phyloP scores from a whole-genome alignment of 2,329 filamentous ascomycete genomes.

The Monosporascus sp. region DNA sequence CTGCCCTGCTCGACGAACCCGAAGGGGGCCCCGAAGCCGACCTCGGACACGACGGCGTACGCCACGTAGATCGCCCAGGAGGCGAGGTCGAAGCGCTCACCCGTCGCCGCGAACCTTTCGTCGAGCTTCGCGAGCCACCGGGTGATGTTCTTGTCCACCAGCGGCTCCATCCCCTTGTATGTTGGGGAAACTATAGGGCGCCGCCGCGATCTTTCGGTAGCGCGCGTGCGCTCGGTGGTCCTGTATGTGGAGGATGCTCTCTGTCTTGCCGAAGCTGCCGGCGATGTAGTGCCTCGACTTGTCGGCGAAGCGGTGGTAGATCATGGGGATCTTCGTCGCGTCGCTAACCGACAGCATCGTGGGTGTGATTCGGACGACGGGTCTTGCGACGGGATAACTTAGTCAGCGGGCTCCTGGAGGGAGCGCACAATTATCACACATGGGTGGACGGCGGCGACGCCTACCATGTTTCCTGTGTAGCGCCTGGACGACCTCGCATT shows the following conservation, averaged over 20 bases:
- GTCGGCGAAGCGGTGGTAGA: conserved; percentile 51
- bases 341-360: conserved; percentile 49
- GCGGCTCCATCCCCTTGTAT: conserved; percentile 55
- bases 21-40: conserved; percentile 51
- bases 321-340: conserved; percentile 48
- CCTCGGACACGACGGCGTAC: conserved; percentile 53
- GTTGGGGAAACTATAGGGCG: conserved; percentile 51
- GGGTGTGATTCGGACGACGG: conserved; percentile 48
- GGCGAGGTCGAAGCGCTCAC: conserved; percentile 47
- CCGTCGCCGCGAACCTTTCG: conserved; percentile 38
- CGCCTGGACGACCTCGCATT: conserved; percentile 35
- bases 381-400: conserved; percentile 29
- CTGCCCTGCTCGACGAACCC: conserved; percentile 49
- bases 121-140: conserved; percentile 47
- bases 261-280: conserved; percentile 50
- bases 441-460: background rate
- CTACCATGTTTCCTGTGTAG: conserved; percentile 46
- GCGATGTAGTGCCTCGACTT: conserved; percentile 57
- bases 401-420: background rate
- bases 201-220: conserved; percentile 50
- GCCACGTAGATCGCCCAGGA: conserved; percentile 53
- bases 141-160: conserved; percentile 46
- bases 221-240: conserved; percentile 44
- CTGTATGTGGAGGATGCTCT: conserved; percentile 55
- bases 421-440: background rate